A percentile compares a stretch with the other conserved stretches of the same genome.
Conservation (phyloP, 352 stramenopile genomes). For the Phytophthora ohioensis region DNA sequence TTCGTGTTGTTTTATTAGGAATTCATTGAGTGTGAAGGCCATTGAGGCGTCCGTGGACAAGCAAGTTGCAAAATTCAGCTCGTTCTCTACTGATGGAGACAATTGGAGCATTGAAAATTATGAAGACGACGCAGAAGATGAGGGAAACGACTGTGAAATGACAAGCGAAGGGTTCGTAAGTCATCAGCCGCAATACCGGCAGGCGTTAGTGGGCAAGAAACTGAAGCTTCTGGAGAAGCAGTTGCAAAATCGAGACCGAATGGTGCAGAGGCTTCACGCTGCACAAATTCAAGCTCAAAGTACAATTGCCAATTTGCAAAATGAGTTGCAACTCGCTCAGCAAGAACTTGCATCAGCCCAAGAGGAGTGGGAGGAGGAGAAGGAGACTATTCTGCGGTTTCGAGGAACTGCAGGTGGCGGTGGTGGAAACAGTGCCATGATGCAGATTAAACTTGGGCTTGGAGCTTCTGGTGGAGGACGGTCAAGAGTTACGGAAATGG, state of each 20-base stretch:
- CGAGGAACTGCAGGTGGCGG: constrained; percentile 32
- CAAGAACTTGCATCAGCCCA: constrained; percentile 60
- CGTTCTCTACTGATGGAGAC: constrained; percentile 7
- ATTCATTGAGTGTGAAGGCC: constrained; percentile 33
- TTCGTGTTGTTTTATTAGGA: constrained; percentile 21
- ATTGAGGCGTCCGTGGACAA: constrained; percentile 40
- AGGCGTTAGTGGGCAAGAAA: constrained; percentile 61
- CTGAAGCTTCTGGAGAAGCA: constrained; percentile 64
- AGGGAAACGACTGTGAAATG: constrained; percentile 13
- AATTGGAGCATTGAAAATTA: constrained; percentile 25
- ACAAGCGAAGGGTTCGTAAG: constrained; percentile 51
- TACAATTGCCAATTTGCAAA: constrained; percentile 45
- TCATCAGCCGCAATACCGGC: constrained; percentile 53
- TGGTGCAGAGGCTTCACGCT: constrained; percentile 46
- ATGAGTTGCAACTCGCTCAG: constrained; percentile 45
- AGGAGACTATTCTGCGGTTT: constrained; percentile 52
- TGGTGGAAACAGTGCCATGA: constrained; percentile 28
- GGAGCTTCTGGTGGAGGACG: constrained; percentile 1
- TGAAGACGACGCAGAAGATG: constrained; percentile 28
- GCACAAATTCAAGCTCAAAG: constrained; percentile 33
- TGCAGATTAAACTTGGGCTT: constrained; percentile 38
- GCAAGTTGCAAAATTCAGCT: constrained; percentile 32
- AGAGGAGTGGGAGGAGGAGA: constrained; percentile 77
- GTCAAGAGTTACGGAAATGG: constrained; percentile 39
- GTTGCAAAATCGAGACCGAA: constrained; percentile 45